Evolutionary conservation across 768 basidiomycete species (phyloP), one percentile per base, ranked within the genome.

Genomic region (Podaxis mareebaensis): DNA sequence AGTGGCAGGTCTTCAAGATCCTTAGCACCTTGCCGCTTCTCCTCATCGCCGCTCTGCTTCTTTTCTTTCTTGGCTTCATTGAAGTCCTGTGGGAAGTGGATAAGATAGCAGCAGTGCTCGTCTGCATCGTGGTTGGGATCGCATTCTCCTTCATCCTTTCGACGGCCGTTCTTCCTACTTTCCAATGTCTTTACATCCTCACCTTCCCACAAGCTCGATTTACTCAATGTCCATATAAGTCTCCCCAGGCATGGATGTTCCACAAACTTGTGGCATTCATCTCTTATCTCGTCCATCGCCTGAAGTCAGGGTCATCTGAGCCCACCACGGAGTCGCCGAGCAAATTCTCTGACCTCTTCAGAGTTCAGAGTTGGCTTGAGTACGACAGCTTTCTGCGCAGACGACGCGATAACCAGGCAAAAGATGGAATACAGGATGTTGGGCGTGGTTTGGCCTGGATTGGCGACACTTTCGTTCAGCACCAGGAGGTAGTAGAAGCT

Each of bases 51-150:
- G 54, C 66, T 12, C 65, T 70, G 8, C 40, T 67, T 28, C 58
- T 69, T 2, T 70, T 70, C 60, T 69, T 69, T 40, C 60, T 49
- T 10, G 69, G 69, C 10, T n/a, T 70, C 8, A 40, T 69, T 20
- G 67, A 69, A 42, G 53, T 66, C 7, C 53, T 70, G 2, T 69
- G 66, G 65, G 26, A 53, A 33, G 53, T 56, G 13, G 56, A 63
- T 28, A 44, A 46, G 5, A 36, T 40, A 28, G 64, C 69, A 22
- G 67, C 68, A 2, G 28, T 64, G 10, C 40, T 63, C 0, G 58
- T 66, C 30, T 51, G 58, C 1, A 52, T 57, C 4, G 53, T 57
- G 17, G 51, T 54, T 55, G 61, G 63, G 36, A 44, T 66, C 39
- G 49, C 66, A 42, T 11, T 54, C 49, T 44, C 66, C 24, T 28